Evolutionary conservation across 1,284 basidiomycete species (phyloP).

Genomic region (Rhodotorula sp.): DNA sequence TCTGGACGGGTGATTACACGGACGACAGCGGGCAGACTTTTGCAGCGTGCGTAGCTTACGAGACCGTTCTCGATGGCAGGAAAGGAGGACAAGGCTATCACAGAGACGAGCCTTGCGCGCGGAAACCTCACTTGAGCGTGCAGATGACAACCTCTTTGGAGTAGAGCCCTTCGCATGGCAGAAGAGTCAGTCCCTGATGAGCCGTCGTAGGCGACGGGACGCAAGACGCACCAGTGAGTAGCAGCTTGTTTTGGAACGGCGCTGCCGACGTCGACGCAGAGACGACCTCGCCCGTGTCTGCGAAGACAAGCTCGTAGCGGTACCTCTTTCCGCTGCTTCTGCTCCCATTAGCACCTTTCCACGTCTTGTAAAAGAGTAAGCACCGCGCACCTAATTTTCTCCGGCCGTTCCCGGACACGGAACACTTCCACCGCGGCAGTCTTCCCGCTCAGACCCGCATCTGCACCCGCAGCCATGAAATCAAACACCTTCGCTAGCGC

Average conservation of each 20-base stretch:
- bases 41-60: too few relatives aligned
- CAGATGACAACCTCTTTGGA: slow-evolving; percentile 13
- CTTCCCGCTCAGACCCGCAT: slow-evolving; percentile 5
- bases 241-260: slow-evolving; percentile 37
- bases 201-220: rapidly evolving
- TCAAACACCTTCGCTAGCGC: slow-evolving; percentile 32
- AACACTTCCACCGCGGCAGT: slow-evolving; percentile 25
- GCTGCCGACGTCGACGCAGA: slow-evolving; percentile 32
- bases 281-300: slow-evolving; percentile 35
- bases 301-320: slow-evolving; percentile 30
- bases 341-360: too few relatives aligned
- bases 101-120: too few relatives aligned
- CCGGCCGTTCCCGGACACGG: not conserved
- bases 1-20: too few relatives aligned
- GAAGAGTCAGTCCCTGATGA: not conserved
- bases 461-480: slow-evolving; percentile 18
- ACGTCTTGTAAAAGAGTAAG: too few relatives aligned
- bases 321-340: slow-evolving; percentile 17
- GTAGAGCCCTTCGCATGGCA: not conserved
- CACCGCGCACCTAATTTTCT: not conserved
- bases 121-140: not conserved
- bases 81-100: too few relatives aligned
- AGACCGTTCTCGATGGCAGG: too few relatives aligned
- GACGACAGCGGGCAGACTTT: too few relatives aligned
- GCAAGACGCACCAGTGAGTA: slow-evolving; percentile 33